phyloP scores from a whole-genome alignment of 1,284 basidiomycete species.

The Tremellales sp. region DNA sequence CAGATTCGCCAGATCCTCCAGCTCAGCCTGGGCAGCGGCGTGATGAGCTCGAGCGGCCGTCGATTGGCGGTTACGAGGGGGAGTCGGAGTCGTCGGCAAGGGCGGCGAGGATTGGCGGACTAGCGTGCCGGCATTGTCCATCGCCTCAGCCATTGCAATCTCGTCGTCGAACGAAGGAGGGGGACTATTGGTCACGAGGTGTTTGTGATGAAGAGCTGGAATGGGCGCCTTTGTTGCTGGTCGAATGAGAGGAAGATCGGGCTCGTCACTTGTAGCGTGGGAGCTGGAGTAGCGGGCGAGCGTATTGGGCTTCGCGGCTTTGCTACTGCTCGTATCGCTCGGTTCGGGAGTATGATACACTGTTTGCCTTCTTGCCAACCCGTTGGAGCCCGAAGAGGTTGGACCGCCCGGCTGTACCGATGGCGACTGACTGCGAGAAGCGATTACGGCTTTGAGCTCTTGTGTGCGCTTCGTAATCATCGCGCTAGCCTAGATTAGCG shows the following conservation, averaged over 20 bases:
- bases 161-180: background rate
- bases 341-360: background rate
- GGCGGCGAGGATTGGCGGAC: slow-evolving; percentile 16
- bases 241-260: slow-evolving; percentile 1
- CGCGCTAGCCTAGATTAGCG: too few relatives aligned
- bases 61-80: background rate
- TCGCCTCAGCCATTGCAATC: background rate
- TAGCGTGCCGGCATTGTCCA: background rate
- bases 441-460: slow-evolving; percentile 34
- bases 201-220: slow-evolving; percentile 3
- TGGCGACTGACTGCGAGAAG: too few relatives aligned
- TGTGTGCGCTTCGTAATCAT: slow-evolving; percentile 25
- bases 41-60: background rate
- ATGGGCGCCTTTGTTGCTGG: background rate
- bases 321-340: background rate
- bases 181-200: slow-evolving; percentile 6
- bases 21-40: slow-evolving; percentile 4
- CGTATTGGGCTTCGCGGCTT: background rate
- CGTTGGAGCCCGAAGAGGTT: too few relatives aligned
- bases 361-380: too few relatives aligned
- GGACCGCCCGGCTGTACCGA: too few relatives aligned
- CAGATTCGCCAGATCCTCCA: slow-evolving; percentile 26
- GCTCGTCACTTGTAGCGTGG: slow-evolving; percentile 15
- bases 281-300: slow-evolving; percentile 9
- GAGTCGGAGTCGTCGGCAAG: slow-evolving; percentile 5